phyloP scores from a whole-genome alignment of 192 early-diverging fungal genomes.

The Pilobolus umbonatus region DNA sequence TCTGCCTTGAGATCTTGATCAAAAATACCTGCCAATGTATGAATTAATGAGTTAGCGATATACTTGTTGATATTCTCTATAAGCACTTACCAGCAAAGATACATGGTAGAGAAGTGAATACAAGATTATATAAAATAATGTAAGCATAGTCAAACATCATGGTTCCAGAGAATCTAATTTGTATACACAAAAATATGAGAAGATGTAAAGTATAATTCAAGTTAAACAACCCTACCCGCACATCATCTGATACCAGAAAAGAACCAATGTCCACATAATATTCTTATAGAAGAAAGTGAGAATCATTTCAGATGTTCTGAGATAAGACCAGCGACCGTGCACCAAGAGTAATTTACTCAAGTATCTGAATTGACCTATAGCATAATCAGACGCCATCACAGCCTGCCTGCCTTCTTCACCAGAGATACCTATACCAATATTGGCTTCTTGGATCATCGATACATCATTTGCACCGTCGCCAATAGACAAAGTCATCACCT shows the following conservation, averaged over 20 bases:
- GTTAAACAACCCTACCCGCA: conserved; percentile 56
- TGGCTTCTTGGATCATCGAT: conserved; percentile 77
- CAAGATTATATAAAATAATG: conserved; percentile 72
- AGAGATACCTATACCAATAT: conserved; percentile 72
- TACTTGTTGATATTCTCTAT: too few relatives aligned
- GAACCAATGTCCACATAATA: conserved; percentile 60
- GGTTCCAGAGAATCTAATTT: conserved; percentile 64
- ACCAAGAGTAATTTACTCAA: conserved; percentile 60
- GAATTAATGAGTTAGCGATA: too few relatives aligned
- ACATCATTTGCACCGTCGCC: conserved; percentile 86
- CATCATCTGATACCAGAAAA: conserved; percentile 80
- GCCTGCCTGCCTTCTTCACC: conserved; percentile 78
- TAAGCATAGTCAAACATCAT: conserved; percentile 76
- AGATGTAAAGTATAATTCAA: neutral
- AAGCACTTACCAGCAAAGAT: too few relatives aligned
- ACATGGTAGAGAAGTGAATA: conserved; percentile 72
- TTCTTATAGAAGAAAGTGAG: conserved; percentile 75
- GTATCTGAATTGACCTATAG: conserved; percentile 68
- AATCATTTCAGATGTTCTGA: conserved; percentile 54
- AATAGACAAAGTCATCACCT: conserved; percentile 67
- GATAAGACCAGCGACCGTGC: conserved; percentile 67
- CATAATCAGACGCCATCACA: conserved; percentile 70
- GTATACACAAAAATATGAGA: neutral
- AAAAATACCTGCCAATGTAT: too few relatives aligned
- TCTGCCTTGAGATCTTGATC: conserved; percentile 67